These are phyloP conservation scores for Alternaria incomplexa DNA, from an alignment of 2,329 filamentous ascomycete genomes.

Conservation along the genomic window DNA sequence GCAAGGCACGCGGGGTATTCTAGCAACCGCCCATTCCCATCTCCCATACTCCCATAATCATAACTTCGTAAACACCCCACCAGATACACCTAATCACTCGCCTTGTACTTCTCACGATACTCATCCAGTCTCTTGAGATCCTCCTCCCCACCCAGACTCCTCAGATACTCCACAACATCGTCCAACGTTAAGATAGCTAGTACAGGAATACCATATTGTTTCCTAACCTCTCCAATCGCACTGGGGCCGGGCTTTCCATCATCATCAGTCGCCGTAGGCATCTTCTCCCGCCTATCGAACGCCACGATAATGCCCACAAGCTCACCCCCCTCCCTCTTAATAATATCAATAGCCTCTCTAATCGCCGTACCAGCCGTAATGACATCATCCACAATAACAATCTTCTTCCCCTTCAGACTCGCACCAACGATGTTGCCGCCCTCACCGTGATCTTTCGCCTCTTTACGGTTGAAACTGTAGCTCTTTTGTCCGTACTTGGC, in stretches of 20 bases:
- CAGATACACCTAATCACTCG: slow-evolving; percentile 38
- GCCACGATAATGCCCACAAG: slow-evolving; percentile 89
- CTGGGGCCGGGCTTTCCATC: slow-evolving; percentile 74
- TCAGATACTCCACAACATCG: slow-evolving; percentile 67
- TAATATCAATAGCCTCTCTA: slow-evolving; percentile 88
- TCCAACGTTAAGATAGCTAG: slow-evolving; percentile 82
- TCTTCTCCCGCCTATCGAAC: slow-evolving; percentile 85
- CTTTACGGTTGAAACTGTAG: slow-evolving; percentile 95
- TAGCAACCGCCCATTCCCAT: background rate
- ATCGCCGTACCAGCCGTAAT: slow-evolving; percentile 95
- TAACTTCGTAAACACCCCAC: background rate
- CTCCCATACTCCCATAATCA: background rate
- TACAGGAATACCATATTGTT: slow-evolving; percentile 83
- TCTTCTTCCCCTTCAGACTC: slow-evolving; percentile 79
- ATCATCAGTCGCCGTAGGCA: slow-evolving; percentile 65
- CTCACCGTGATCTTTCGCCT: slow-evolving; percentile 95
- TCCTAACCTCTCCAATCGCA: slow-evolving; percentile 83
- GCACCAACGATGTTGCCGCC: slow-evolving; percentile 92
- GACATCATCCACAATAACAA: slow-evolving; percentile 94
- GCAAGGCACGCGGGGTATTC: background rate
- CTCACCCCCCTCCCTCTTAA: slow-evolving; percentile 80
- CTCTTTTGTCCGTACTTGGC: slow-evolving; percentile 71
- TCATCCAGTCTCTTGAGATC: slow-evolving; percentile 52
- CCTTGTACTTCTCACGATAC: slow-evolving; percentile 49
- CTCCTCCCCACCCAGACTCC: slow-evolving; percentile 52